phyloP scores from a whole-genome alignment of 805 yeast genomes.

The Hanseniaspora mollemarum region DNA sequence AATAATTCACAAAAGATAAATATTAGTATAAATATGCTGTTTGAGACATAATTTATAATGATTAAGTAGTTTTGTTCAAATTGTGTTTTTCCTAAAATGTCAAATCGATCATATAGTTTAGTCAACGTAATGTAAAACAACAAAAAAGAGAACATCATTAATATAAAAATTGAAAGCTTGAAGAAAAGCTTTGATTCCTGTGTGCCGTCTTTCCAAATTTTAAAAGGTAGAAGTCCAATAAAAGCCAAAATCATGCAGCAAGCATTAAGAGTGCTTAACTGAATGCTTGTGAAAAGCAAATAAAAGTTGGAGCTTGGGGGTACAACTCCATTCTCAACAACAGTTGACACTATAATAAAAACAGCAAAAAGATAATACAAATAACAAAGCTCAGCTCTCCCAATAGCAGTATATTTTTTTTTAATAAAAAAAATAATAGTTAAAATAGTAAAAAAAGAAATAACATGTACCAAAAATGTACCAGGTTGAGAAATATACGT shows the following conservation, averaged over 20 bases:
- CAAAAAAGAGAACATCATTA: constrained; percentile 54
- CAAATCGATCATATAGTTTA: constrained; percentile 33
- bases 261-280: constrained; percentile 61
- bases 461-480: neutral
- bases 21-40: constrained; percentile 50
- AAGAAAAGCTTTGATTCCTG: constrained; percentile 46
- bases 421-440: constrained; percentile 64
- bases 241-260: constrained; percentile 57
- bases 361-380: constrained; percentile 52
- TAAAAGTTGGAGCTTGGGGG: constrained; percentile 72
- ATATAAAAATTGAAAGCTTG: constrained; percentile 40
- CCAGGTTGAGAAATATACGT: constrained; percentile 1
- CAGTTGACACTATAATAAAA: constrained; percentile 51
- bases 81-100: constrained; percentile 15
- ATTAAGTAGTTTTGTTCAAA: constrained; percentile 54
- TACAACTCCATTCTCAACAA: constrained; percentile 85
- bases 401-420: constrained; percentile 87
- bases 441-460: constrained; percentile 7
- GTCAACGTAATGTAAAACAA: constrained; percentile 64
- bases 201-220: constrained; percentile 93
- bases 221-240: constrained; percentile 74
- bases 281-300: constrained; percentile 74
- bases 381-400: constrained; percentile 72
- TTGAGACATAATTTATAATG: constrained; percentile 56
- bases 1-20: constrained; percentile 60